Base-by-base conservation (phyloP, 805 yeast species). In the Monosporozyma aerobia region DNA sequence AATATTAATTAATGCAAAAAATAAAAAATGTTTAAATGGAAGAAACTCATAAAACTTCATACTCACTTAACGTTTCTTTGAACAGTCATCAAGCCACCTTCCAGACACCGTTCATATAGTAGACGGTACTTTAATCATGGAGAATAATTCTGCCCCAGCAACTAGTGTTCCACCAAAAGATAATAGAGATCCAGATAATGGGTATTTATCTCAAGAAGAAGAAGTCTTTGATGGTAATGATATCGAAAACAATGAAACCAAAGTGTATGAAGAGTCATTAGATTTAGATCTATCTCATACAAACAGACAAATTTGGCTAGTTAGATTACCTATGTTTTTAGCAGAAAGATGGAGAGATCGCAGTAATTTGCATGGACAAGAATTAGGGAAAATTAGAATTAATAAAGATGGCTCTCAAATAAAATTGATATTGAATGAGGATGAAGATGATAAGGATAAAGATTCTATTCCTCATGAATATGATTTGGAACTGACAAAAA, bases 291-390 rank as follows among this genome's bases (percentile, higher is more conserved):
- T 90, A 50, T 56, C 74, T 1, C 72, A 74, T 32, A 80, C 83
- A 14, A 75, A 71, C 48, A 83, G 85, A 61, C 89, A 89, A 59
- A 83, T 94, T 44, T 94, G 98, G 99, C 74, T 94, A 23, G 96
- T 94, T 25, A 80, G 94, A 60, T 72, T 94, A 63, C 98, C 99
- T 1, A 82, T 87, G 63, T 89, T 89, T 63, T 72, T 94, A 55
- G 85, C 95, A 32, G 87, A 84, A 43, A 76, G 79, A 57, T 89
- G 97, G 96, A 77, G 82, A 51, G 77, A 84, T 56, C 76, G 79
- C 51, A 80, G 75, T 25, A 71, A 73, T 45, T 69, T 85, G 49
- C 77, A 80, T 51, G 97, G 96, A 6, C 82, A 84, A 62, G 83
- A 83, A 54, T 70, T 94, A 57, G 95, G 97, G 6, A 82, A 81